These are phyloP conservation scores for Bolboschoenoplectus hybrid DNA, from an alignment of 202 grass and related monocot species.

Conservation along the genomic window DNA sequence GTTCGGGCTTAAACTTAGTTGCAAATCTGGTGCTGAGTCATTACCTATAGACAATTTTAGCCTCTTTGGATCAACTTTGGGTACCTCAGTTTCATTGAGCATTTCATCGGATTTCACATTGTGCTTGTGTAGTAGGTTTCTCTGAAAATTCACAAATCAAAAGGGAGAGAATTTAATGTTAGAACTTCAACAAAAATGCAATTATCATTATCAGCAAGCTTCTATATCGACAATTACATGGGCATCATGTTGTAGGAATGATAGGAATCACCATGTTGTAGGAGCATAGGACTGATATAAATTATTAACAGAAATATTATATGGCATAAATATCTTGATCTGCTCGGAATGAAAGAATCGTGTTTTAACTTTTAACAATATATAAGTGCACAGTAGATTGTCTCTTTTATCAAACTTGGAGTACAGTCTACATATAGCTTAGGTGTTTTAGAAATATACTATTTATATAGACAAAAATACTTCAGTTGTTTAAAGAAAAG, in stretches of 20 bases:
- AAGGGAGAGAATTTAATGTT: neutral
- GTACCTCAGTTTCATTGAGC: neutral
- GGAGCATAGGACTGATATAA: neutral
- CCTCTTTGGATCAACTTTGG: slow-evolving; percentile 35
- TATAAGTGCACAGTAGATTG: neutral
- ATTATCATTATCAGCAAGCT: neutral
- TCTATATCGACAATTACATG: neutral
- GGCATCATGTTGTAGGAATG: neutral
- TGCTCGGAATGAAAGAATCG: neutral
- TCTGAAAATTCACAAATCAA: slow-evolving; percentile 44
- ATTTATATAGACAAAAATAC: neutral
- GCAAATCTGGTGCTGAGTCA: slow-evolving; percentile 50
- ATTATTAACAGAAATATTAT: neutral
- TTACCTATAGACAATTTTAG: slow-evolving; percentile 33
- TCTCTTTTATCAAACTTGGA: neutral
- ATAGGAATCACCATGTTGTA: neutral
- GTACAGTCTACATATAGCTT: neutral
- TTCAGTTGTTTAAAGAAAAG: neutral
- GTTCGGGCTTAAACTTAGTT: slow-evolving; percentile 76
- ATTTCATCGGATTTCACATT: slow-evolving; percentile 31
- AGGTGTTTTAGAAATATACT: neutral
- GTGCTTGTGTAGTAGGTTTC: slow-evolving; percentile 10
- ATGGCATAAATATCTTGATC: too few species aligned
- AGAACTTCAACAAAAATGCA: neutral
- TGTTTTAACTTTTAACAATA: neutral